Evolutionary conservation across 306 rosid genomes (phyloP), one percentile per base, ranked within the genome.

Genomic region (Oxytropis ochrocephala): DNA sequence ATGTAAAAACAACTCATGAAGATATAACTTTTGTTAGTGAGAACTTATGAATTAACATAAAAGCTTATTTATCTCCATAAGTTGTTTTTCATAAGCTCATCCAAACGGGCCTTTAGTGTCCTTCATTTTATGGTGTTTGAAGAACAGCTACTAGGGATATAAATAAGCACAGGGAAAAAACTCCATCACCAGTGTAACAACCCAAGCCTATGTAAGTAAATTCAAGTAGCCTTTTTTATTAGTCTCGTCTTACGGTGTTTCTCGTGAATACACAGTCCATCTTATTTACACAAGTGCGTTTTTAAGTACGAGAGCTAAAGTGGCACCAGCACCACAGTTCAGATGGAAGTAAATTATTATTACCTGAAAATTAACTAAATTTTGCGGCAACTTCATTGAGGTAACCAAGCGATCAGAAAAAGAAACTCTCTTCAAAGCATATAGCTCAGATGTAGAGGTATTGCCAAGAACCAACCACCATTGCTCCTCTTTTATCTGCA

Each of bases 381-480:
- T 78, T 27, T 35, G 74, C 56, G 97, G 98, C 67, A 90, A 80
- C 73, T 88, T 85, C 98, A 94, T 90, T 52, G 82, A 75, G 51
- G 98, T 90, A 73, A 79, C 82, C 67, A 88, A 81, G 52, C 81
- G 89, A 81, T 84, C 92, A 19, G 92, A 53, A 80, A 90, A 85
- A 52, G 97, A 88, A 52, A 94, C 90, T 75, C 97, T 85, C 72
- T 84, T 90, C 76, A 94, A 55, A 53, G 90, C 97, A 81, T 85
- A 78, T 60, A 94, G 74, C 77, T 90, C 98, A 38, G 82, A 84
- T 0, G 90, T 87, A 24, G 86, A 53, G 67, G 89, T 82, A 82
- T 90, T 90, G 24, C 97, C 96, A 49, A 94, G 96, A 77, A 94
- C 73, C 79, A 94, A 80, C 98, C 97, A 94, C 98, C 98, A 94